Evolutionary conservation across 345 rosid genomes (phyloP).

Genomic region (Combretum micranthum): DNA sequence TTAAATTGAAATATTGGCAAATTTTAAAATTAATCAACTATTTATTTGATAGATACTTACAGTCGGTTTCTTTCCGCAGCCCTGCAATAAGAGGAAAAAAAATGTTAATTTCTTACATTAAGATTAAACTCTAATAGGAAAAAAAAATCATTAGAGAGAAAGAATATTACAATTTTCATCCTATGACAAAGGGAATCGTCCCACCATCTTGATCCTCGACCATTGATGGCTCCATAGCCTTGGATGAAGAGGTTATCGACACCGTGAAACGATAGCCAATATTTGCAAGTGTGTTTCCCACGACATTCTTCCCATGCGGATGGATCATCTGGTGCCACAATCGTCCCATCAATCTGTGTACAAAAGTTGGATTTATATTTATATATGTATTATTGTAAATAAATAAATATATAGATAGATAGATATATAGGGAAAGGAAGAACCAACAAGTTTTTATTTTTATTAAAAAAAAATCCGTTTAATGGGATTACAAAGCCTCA

Average conservation of each 20-base stretch:
- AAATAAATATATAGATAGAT: no score
- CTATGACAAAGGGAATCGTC: conserved; percentile 13
- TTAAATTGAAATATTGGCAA: not conserved
- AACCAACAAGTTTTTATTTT: no score
- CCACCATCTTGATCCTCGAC: conserved; percentile 47
- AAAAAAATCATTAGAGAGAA: not conserved
- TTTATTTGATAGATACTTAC: conserved; percentile 12
- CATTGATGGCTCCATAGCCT: conserved; percentile 41
- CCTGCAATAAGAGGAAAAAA: conserved; percentile 13
- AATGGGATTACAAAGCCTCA: no score
- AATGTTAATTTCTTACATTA: no score
- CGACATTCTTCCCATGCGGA: conserved; percentile 26
- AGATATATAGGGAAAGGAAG: no score
- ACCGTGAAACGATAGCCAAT: conserved; percentile 32
- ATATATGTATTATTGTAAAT: no score
- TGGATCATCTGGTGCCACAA: conserved; percentile 30
- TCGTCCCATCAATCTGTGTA: conserved; percentile 26
- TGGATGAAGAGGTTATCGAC: conserved; percentile 27
- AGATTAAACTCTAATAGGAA: not conserved
- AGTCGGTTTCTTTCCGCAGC: conserved; percentile 30
- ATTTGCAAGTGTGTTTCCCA: conserved; percentile 4
- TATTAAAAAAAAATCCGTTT: no score
- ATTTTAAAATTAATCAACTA: not conserved
- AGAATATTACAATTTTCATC: not conserved
- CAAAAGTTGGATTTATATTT: no score